Conservation (phyloP, 192 early-diverging fungal genomes). For the Chytriomyces sp. region DNA sequence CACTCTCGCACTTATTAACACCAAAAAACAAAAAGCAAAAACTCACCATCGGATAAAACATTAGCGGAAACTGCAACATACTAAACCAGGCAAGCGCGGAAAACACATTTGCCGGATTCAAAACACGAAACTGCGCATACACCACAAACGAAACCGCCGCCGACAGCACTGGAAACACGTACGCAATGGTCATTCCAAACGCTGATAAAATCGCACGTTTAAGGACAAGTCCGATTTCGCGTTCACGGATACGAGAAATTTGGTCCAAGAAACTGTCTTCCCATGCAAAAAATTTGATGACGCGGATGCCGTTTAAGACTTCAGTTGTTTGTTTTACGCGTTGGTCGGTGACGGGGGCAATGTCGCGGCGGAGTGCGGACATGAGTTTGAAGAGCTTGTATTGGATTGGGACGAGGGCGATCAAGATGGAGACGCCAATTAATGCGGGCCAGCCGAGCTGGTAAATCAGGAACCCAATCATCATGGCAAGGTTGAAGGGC, state of each 20-base stretch:
- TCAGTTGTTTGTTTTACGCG: conserved; percentile 75
- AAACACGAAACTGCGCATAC: conserved; percentile 39
- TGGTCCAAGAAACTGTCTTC: conserved; percentile 66
- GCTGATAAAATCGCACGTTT: conserved; percentile 38
- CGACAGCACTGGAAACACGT: conserved; percentile 49
- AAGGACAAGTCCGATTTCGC: conserved; percentile 56
- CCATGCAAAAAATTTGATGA: conserved; percentile 78
- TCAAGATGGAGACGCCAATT: conserved; percentile 51
- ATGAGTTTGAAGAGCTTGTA: conserved; percentile 41
- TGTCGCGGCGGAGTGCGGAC: conserved; percentile 38
- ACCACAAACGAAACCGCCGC: conserved; percentile 47
- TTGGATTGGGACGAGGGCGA: conserved; percentile 48
- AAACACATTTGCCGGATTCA: conserved; percentile 48
- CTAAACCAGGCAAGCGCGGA: conserved; percentile 51
- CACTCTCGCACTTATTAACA: not conserved
- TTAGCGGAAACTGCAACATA: conserved; percentile 35
- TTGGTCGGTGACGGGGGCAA: conserved; percentile 65
- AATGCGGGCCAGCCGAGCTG: conserved; percentile 50
- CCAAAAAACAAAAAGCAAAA: not conserved
- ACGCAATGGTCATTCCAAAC: conserved; percentile 49
- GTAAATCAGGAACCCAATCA: conserved; percentile 54
- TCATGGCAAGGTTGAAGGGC: conserved; percentile 69
- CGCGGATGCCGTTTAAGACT: conserved; percentile 70
- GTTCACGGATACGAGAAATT: conserved; percentile 66
- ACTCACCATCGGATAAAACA: conserved; percentile 9